These are phyloP conservation scores for Parafenestella ontariensis DNA, from an alignment of 2,329 filamentous ascomycete species.

Conservation along the genomic window DNA sequence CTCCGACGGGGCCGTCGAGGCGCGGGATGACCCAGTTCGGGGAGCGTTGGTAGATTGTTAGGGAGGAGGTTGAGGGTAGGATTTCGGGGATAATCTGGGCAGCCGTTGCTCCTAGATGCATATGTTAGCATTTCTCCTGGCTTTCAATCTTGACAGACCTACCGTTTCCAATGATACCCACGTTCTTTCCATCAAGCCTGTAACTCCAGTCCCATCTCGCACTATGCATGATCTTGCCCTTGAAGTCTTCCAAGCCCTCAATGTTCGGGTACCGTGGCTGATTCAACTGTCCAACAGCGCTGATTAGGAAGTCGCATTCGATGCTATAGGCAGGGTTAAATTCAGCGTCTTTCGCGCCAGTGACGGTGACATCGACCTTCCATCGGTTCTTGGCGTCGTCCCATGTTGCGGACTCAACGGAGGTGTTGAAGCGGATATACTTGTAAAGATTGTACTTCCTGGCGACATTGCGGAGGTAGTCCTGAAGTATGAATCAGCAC, in stretches of 20 bases:
- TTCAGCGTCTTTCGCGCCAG: constrained; percentile 63
- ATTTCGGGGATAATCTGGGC: constrained; percentile 66
- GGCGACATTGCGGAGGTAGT: constrained; percentile 61
- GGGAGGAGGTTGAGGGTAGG: constrained; percentile 56
- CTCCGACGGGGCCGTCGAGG: constrained; percentile 55
- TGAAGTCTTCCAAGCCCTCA: constrained; percentile 56
- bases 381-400: constrained; percentile 61
- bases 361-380: constrained; percentile 57
- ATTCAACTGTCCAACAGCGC: constrained; percentile 66
- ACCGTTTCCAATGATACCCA: constrained; percentile 68
- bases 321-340: constrained; percentile 61
- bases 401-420: constrained; percentile 62
- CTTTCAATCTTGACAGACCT: constrained; percentile 5
- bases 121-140: constrained; percentile 1
- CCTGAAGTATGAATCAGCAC: constrained; percentile 28
- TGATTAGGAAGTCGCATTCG: constrained; percentile 63
- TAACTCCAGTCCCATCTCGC: constrained; percentile 68
- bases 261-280: constrained; percentile 60
- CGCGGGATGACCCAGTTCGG: constrained; percentile 67
- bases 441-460: constrained; percentile 62
- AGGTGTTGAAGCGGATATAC: constrained; percentile 65
- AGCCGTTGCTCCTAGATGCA: constrained; percentile 58
- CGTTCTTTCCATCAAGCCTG: constrained; percentile 60
- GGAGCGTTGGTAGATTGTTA: constrained; percentile 65
- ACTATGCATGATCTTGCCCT: constrained; percentile 63